Evolutionary conservation across 2,329 filamentous ascomycete species (phyloP), one percentile per base, ranked within the genome.

Genomic region (Colletotrichum eremochloae): DNA sequence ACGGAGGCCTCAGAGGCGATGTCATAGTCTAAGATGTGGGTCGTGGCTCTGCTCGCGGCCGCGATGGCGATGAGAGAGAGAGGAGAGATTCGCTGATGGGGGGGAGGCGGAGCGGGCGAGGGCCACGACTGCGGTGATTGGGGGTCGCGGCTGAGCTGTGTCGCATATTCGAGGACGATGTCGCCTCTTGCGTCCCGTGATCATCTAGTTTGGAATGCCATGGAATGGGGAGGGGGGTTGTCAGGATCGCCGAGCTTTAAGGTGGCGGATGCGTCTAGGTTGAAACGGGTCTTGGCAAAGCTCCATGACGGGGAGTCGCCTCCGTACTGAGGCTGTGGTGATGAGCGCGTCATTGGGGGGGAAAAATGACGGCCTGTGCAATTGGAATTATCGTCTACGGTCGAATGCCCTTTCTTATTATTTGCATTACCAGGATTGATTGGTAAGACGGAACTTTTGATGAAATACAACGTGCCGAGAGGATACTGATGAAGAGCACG

Each of bases 81-180:
- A 52, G 8, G 72, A 42, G 31, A 74, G 63, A 63, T 63, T 42
- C 20, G 55, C n/a, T 46, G 44, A 46, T n/a, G 40, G 62, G 14
- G 20, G 15, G 20, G 60, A 40, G 33, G 46, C 36, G 55, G 79
- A 77, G 66, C 84, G 81, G 44, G 84, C 82, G 33, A 84, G 74
- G 31, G 80, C 82, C 52, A 85, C 76, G 56, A 85, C 78, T 12
- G 78, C 82, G 75, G 75, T 81, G 81, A 60, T 77, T 74, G 9
- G 75, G 52, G 52, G 63, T 78, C 74, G 76, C 65, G 75, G 62
- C 76, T 72, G 24, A 83, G 78, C 55, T 81, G 75, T 24, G 76
- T 76, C 31, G 78, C 78, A 36, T 81, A 76, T 55, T 79, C 81
- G 36, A 81, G 44, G 78, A 75, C 38, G 79, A 80, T 40, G 77